Evolutionary conservation across 2,329 filamentous ascomycete genomes (phyloP), one percentile per base, ranked within the genome.

Genomic region (Tolypocladium endophyticum): DNA sequence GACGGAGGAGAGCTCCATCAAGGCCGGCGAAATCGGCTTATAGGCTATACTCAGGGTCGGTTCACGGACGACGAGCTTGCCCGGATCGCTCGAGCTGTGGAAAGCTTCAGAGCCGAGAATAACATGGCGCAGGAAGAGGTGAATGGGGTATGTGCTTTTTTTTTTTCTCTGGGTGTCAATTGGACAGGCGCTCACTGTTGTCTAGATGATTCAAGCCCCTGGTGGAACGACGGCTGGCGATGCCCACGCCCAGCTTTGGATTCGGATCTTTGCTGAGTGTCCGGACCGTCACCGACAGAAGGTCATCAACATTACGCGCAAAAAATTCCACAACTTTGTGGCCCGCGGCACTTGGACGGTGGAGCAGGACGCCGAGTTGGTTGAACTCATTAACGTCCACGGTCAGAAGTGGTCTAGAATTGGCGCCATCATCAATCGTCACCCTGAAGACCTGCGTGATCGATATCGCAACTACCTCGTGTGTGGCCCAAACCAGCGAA

Each of bases 391-490:
- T 18, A 63, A 67, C 14, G 62, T 69, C 3, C 69, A 76, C 58
- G 72, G 71, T 8, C 78, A 76, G 20, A 81, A 84, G 61, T 92
- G 87, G 85, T 78, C 79, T 14, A 64, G 77, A 35, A 87, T 92
- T 63, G 83, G 79, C 0, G 74, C 77, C n/a, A 64, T 82, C 28
- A 80, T 89, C 63, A 85, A 85, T 62, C 84, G 89, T 7, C 81
- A 85, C 45, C 77, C 82, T 0, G 81, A 85, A 61, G 87, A 90
- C 67, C 79, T 86, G 58, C 81, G 87, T 57, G 87, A 90, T 69
- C 84, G 88, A 4, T 89, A 86, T 76, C 79, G 85, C 45, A 88
- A 90, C 65, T 85, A 87, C 65, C 73, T 88, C 28, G 74, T 86
- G 54, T 86, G 83, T 58, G 81, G 81, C 25, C 76, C 80, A 7